Base-by-base conservation (phyloP, 192 early-diverging fungal genomes). In the Coemansia reversa region DNA sequence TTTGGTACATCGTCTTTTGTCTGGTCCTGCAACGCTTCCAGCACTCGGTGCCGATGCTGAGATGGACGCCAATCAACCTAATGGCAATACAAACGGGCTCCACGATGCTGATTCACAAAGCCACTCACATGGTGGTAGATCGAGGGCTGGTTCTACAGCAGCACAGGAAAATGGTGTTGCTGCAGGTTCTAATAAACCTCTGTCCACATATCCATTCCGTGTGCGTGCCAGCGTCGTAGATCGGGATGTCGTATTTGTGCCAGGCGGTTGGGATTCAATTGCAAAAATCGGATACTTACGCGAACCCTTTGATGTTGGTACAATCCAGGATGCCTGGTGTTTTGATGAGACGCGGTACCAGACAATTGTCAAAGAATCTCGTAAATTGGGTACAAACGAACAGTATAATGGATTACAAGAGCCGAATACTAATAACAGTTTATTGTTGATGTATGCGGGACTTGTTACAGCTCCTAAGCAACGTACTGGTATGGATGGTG, bases 261-360 rank as follows among this genome's bases (percentile, higher is more conserved):
- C 96, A 7, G 75, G 89, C 30, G 96, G 96, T 14, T 98, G 94
- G 96, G 96, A 98, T 74, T 90, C 90, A 19, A 90, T 88, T 83
- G 89, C 89, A 28, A 94, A 95, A 64, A 94, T 98, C 55, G 77
- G 85, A 28, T 84, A 91, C 24, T 59, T 92, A 35, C 84, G 87
- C 22, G 88, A 87, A 60, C 87, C 86, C 18, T 94, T 93, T 66
- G 89, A 91, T 55, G 89, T 87, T 64, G 68, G 84, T 5, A 74
- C 78, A 18, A 64, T 86, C n/a, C 79, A 79, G 42, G 60, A 75
- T 3, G 91, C 87, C 3, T 92, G 89, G 87, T 84, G 83, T 9
- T 25, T 67, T 0, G 91, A 92, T 62, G 83, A 81, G 25, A 60
- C 61, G 53, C 66, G 74, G 55, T 82, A 82, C 55, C 45, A 49